Evolutionary conservation across 129 eudicot genomes (phyloP).

Genomic region (Silybum marianum): DNA sequence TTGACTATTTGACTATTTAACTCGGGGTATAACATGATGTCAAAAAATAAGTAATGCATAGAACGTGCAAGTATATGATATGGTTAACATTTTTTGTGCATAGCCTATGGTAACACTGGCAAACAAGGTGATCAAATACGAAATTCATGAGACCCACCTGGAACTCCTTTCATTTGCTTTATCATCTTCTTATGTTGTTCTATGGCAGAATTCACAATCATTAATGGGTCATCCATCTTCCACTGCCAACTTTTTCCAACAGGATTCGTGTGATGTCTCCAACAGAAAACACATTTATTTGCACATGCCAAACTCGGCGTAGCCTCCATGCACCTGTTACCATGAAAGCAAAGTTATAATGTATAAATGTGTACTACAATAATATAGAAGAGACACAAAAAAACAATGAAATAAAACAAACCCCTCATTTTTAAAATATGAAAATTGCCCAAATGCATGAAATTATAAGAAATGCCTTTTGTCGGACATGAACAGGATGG

Average conservation of each 20-base stretch:
- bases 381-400: background rate
- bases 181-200: constrained; percentile 95
- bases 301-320: constrained; percentile 99
- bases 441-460: background rate
- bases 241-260: constrained; percentile 98
- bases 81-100: background rate
- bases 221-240: constrained; percentile 97
- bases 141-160: constrained; percentile 54
- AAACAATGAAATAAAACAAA: background rate
- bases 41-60: background rate
- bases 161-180: constrained; percentile 99
- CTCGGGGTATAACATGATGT: too few relatives aligned
- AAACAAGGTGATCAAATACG: background rate
- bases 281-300: constrained; percentile 99
- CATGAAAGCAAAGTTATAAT: background rate
- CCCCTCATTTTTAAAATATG: background rate
- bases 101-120: background rate
- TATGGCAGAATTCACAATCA: constrained; percentile 80
- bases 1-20: too few relatives aligned
- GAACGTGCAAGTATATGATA: background rate
- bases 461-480: background rate
- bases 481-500: background rate
- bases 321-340: constrained; percentile 94
- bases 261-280: constrained; percentile 99
- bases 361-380: background rate